A percentile compares a stretch with the other conserved stretches of the same genome.
phyloP scores from a whole-genome alignment of 2,329 filamentous ascomycete genomes.

The Claviceps cyperi region DNA sequence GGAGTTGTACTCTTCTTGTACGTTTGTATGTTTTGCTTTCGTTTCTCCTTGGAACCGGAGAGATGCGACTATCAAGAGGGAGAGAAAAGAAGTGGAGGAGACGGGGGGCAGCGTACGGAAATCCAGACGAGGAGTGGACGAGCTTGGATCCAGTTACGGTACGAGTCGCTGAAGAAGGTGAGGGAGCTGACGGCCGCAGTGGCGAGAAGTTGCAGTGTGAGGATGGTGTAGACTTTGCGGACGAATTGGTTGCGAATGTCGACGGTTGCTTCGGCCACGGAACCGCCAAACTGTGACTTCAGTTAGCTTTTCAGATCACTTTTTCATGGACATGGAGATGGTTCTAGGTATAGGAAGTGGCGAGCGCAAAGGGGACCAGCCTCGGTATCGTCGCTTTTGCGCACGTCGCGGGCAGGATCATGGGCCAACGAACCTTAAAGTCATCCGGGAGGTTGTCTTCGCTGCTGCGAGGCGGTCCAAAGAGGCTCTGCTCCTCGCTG shows the following conservation, averaged over 20 bases:
- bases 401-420: not conserved
- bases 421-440: constrained; percentile 55
- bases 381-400: not conserved
- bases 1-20: not conserved
- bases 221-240: constrained; percentile 93
- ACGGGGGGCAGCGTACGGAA: constrained; percentile 38
- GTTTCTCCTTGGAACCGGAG: too few species aligned
- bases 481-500: constrained; percentile 42
- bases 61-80: not conserved
- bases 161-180: constrained; percentile 69
- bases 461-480: constrained; percentile 58
- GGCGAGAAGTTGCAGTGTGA: constrained; percentile 84
- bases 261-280: constrained; percentile 82
- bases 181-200: constrained; percentile 69
- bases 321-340: too few species aligned
- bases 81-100: not conserved
- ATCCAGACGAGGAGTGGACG: constrained; percentile 76
- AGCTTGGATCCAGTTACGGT: constrained; percentile 75
- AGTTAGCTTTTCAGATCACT: not conserved
- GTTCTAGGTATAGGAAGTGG: not conserved
- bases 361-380: not conserved
- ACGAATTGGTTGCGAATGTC: constrained; percentile 96
- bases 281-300: constrained; percentile 62
- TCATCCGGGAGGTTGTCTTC: constrained; percentile 91
- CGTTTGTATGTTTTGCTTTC: not conserved